Conservation (phyloP, 1,139 yeast genomes). For the Diutina neorugosa region DNA sequence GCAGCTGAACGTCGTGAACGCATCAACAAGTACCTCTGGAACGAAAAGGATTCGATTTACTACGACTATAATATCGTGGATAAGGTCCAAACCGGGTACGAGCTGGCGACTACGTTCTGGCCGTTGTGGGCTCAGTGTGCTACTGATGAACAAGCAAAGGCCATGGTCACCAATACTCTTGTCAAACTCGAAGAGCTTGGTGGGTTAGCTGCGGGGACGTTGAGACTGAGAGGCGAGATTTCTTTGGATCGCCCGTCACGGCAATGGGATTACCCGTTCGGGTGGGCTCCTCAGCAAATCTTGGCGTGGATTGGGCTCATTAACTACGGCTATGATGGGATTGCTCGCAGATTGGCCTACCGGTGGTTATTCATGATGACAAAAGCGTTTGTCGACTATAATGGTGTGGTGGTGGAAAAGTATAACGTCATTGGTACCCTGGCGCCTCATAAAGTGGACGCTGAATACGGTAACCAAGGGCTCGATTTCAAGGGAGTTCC, state of each 20-base stretch:
- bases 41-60: slow-evolving; percentile 64
- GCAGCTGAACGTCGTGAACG: slow-evolving; percentile 44
- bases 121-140: slow-evolving; percentile 81
- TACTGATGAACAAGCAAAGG: slow-evolving; percentile 59
- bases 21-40: slow-evolving; percentile 73
- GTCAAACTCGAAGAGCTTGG: slow-evolving; percentile 74
- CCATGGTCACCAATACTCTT: slow-evolving; percentile 47
- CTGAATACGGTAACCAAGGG: slow-evolving; percentile 97
- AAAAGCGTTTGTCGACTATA: slow-evolving; percentile 82
- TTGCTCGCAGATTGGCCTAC: slow-evolving; percentile 63
- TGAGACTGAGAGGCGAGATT: slow-evolving; percentile 60
- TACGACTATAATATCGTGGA: slow-evolving; percentile 72
- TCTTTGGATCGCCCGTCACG: slow-evolving; percentile 67
- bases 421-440: slow-evolving; percentile 78
- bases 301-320: slow-evolving; percentile 82
- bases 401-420: slow-evolving; percentile 93
- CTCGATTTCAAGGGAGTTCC: slow-evolving; percentile 88
- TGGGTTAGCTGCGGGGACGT: slow-evolving; percentile 82
- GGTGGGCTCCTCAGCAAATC: slow-evolving; percentile 99
- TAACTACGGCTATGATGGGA: slow-evolving; percentile 58
- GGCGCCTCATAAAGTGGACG: slow-evolving; percentile 86
- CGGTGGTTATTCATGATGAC: slow-evolving; percentile 89
- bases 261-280: slow-evolving; percentile 97
- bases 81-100: slow-evolving; percentile 50
- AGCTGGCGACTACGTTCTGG: slow-evolving; percentile 89